Conservation (phyloP, 2,329 filamentous ascomycete genomes). For the Mycosphaerella sp. region DNA sequence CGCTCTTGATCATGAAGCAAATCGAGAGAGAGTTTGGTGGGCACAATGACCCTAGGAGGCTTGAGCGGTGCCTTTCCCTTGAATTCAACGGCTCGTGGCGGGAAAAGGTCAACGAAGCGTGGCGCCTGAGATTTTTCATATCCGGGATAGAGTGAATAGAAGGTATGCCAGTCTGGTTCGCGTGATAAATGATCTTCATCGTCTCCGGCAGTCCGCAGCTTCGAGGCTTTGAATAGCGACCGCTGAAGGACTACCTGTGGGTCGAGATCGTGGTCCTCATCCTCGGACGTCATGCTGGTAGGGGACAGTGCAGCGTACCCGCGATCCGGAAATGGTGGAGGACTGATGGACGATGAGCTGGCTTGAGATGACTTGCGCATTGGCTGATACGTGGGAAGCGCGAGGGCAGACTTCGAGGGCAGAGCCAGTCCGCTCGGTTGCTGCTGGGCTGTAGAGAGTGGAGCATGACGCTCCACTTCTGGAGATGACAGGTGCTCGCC, state of each 20-base stretch:
- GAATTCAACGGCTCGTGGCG: conserved; percentile 70
- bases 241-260: conserved; percentile 23
- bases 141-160: conserved; percentile 72
- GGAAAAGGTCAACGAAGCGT: conserved; percentile 75
- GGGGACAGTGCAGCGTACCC: conserved; percentile 23
- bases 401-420: conserved; percentile 28
- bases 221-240: conserved; percentile 29
- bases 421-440: conserved; percentile 28
- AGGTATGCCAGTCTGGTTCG: conserved; percentile 65
- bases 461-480: conserved; percentile 23
- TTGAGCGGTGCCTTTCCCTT: conserved; percentile 72
- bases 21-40: conserved; percentile 83
- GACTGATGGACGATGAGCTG: conserved; percentile 22
- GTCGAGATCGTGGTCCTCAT: conserved; percentile 27
- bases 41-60: conserved; percentile 72
- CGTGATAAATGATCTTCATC: conserved; percentile 19
- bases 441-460: conserved; percentile 19
- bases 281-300: conserved; percentile 18
- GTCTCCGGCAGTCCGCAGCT: conserved; percentile 22
- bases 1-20: conserved; percentile 81
- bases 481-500: conserved; percentile 32
- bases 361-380: conserved; percentile 10
- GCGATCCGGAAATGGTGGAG: conserved; percentile 23
- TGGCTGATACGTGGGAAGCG: conserved; percentile 22
- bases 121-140: conserved; percentile 71